phyloP scores from a whole-genome alignment of 2,329 filamentous ascomycete genomes.

The Nothopassalora personata region DNA sequence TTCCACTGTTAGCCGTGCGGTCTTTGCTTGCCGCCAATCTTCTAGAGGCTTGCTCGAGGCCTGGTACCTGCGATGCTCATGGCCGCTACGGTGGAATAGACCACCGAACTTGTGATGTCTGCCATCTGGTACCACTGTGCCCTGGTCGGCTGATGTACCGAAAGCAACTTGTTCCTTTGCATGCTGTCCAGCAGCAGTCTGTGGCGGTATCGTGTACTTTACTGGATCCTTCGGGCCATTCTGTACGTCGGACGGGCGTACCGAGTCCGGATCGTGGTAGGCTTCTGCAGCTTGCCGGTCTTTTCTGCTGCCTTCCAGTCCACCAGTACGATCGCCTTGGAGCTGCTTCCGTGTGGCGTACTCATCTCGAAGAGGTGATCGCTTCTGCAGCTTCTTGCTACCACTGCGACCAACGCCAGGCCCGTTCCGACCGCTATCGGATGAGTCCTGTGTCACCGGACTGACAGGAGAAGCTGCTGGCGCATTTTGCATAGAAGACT shows the following conservation, averaged over 20 bases:
- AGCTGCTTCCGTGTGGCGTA: conserved; percentile 30
- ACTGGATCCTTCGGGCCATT: conserved; percentile 19
- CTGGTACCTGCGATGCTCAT: conserved; percentile 49
- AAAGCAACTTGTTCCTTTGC: conserved; percentile 41
- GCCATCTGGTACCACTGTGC: conserved; percentile 6
- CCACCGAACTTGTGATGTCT: conserved; percentile 34
- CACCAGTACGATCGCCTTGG: conserved; percentile 34
- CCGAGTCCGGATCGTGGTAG: conserved; percentile 34
- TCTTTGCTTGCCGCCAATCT: conserved; percentile 42
- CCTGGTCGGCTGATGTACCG: conserved; percentile 20
- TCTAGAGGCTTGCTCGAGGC: conserved; percentile 55
- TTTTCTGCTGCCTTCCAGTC: conserved; percentile 25
- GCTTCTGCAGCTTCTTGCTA: conserved; percentile 32
- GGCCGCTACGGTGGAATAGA: conserved; percentile 39
- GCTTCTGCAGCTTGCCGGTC: conserved; percentile 31
- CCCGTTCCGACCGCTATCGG: conserved; percentile 3
- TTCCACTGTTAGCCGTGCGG: conserved; percentile 36
- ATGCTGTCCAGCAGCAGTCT: conserved; percentile 33
- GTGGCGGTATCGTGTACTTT: conserved; percentile 33
- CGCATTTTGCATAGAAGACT: conserved; percentile 14
- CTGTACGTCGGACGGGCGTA: conserved; percentile 25
- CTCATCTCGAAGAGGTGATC: conserved; percentile 11
- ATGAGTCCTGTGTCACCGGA: conserved; percentile 16
- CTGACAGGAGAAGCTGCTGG: conserved; percentile 18
- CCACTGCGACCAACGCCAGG: conserved; percentile 30